These are phyloP conservation scores for Candida dubliniensis DNA, from an alignment of 1,139 yeast species.

Conservation along the genomic window DNA sequence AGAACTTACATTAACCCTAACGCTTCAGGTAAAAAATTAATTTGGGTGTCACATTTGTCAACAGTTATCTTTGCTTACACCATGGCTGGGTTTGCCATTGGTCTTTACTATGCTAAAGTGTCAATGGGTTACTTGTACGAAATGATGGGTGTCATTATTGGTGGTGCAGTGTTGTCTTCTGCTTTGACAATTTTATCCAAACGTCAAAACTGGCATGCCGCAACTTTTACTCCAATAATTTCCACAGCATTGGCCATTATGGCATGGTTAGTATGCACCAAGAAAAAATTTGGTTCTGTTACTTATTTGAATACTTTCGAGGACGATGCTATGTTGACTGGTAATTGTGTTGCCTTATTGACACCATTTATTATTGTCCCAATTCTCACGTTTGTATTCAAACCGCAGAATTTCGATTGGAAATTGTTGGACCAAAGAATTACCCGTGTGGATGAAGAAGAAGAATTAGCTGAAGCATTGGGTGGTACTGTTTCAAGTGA, in stretches of 20 bases:
- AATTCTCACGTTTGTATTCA: constrained; percentile 58
- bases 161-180: constrained; percentile 82
- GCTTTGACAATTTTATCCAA: constrained; percentile 69
- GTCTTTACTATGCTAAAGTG: constrained; percentile 77
- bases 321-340: constrained; percentile 82
- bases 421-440: constrained; percentile 51
- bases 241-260: constrained; percentile 63
- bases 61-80: constrained; percentile 65
- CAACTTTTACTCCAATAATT: constrained; percentile 58
- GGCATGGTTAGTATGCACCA: constrained; percentile 66
- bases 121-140: constrained; percentile 86
- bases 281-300: constrained; percentile 50
- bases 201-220: constrained; percentile 64
- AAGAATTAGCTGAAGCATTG: constrained; percentile 47
- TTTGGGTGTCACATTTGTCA: constrained; percentile 63
- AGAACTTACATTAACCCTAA: constrained; percentile 74
- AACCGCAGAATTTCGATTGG: constrained; percentile 78
- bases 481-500: constrained; percentile 27
- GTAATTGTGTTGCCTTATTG: constrained; percentile 78
- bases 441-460: constrained; percentile 65
- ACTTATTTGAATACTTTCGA: constrained; percentile 67
- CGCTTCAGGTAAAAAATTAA: constrained; percentile 72
- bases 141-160: constrained; percentile 83
- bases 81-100: constrained; percentile 82
- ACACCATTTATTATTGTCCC: constrained; percentile 74